Base-by-base conservation (phyloP, 495 filamentous ascomycete species). In the Cercophora sp. region DNA sequence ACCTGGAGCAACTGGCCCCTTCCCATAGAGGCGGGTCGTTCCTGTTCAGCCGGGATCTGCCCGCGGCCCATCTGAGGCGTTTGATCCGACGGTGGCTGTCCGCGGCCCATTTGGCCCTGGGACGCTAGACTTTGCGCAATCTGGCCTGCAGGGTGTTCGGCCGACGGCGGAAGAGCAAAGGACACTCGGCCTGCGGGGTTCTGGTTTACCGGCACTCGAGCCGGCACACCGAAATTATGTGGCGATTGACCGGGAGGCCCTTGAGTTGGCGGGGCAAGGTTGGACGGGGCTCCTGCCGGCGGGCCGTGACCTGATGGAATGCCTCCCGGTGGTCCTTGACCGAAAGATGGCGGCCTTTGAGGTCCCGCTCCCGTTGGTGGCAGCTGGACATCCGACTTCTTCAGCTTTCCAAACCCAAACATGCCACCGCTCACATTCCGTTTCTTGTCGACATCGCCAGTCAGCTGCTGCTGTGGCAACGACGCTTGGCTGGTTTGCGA, bases 331-430 rank as follows among this genome's bases (percentile, higher is more conserved):
- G 32, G 32, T 10, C 32, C 32, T n/a, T n/a, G n/a, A n/a, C n/a
- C n/a, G n/a, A n/a, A n/a, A n/a, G n/a, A n/a, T n/a, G n/a, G n/a
- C n/a, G n/a, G n/a, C n/a, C n/a, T n/a, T n/a, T n/a, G n/a, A n/a
- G n/a, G n/a, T 39, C 36, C 36, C 16, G n/a, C 18, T 15, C 8
- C 36, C 36, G 2, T 39, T 39, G 36, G 11, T 19, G 16, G 22
- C 8, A 20, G 16, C n/a, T 19, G 16, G 15, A 6, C 36, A 18
- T 51, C 48, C 13, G 48, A 51, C 36, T 59, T 56, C 39, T 50
- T 66, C 37, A 68, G 54, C 36, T 27, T 51, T 8, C 48, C 48
- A 20, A 65, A 59, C 4, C 66, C 64, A 8, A 68, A 61, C 8
- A 68, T n/a, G 8, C 63, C 66, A 20, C 57, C 54, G 13, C 42